Evolutionary conservation across 1,139 yeast species (phyloP), one percentile per base, ranked within the genome.

Genomic region (Scheffersomyces insectosa): DNA sequence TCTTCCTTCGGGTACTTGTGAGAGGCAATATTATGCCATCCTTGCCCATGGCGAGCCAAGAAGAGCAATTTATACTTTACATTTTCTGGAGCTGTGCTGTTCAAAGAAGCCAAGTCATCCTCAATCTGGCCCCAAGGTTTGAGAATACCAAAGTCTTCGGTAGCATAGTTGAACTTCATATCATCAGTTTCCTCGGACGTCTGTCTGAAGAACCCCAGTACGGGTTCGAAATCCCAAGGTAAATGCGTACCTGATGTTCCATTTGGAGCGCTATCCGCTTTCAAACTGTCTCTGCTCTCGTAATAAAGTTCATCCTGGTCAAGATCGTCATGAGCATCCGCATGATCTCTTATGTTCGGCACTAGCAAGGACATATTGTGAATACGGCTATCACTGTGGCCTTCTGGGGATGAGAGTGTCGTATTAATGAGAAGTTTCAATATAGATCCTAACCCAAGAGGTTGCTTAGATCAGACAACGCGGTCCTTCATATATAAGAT

Each of bases 1-100:
- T 62, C 77, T 11, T 71, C 63, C 32, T 70, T 61, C 11, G 89
- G 85, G 57, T 82, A 83, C 47, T 76, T 75, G 25, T 66, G 67
- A 38, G 79, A 77, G 2, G 84, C 88, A 16, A 75, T 66, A 52
- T 87, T 87, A 56, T 86, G 93, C 62, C 70, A 80, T 0, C 95
- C 95, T 62, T 86, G 87, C 6, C 95, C 95, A 55, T 87, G 95
- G 46, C 95, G 71, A 1, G 88, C 90, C 41, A 84, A 66, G 42
- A 82, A 74, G 5, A 85, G 50, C 35, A 85, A 57, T 57, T 84
- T 85, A 59, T 83, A 82, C 16, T 57, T 57, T 29, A 63, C 74
- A 42, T 72, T 65, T 1, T 40, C 49, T 1, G 56, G 59, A 3
- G 75, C 68, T 2, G 49, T 25, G 1, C 46, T 48, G 48, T 80